Percentiles rank a stretch among this genome's conserved stretches.
Conservation (phyloP, 2,329 filamentous ascomycete genomes). For the Penicillium oxalicum region DNA sequence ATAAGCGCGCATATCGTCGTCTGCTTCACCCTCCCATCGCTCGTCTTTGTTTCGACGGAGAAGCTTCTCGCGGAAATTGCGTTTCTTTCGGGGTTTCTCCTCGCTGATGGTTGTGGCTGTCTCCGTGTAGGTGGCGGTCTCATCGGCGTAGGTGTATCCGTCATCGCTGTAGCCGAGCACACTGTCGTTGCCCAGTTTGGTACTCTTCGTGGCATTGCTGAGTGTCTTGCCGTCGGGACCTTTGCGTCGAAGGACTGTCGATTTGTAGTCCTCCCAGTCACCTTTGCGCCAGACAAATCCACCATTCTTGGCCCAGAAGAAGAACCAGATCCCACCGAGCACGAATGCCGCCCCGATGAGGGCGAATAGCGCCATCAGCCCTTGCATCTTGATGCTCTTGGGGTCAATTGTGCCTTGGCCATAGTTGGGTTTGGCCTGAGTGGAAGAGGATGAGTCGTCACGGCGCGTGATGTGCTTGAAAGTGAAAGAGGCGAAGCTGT, state of each 20-base stretch:
- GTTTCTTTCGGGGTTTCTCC: slow-evolving; percentile 24
- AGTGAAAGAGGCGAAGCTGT: slow-evolving; percentile 19
- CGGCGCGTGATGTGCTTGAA: slow-evolving; percentile 27
- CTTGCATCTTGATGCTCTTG: slow-evolving; percentile 46
- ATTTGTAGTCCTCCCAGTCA: slow-evolving; percentile 99
- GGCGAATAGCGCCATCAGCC: slow-evolving; percentile 79
- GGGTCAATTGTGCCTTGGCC: slow-evolving; percentile 39
- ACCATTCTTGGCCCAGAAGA: slow-evolving; percentile 96
- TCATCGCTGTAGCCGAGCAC: slow-evolving; percentile 67
- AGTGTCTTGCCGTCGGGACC: slow-evolving; percentile 85
- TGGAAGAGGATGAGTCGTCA: slow-evolving; percentile 17
- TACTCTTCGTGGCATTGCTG: slow-evolving; percentile 73
- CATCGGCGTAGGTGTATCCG: slow-evolving; percentile 45
- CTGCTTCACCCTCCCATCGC: slow-evolving; percentile 56
- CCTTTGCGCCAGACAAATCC: slow-evolving; percentile 78
- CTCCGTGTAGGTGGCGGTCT: slow-evolving; percentile 31
- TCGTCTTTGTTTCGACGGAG: slow-evolving; percentile 38
- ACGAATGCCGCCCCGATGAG: slow-evolving; percentile 74
- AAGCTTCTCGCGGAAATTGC: slow-evolving; percentile 37
- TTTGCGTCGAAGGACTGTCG: slow-evolving; percentile 80
- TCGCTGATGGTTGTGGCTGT: slow-evolving; percentile 40
- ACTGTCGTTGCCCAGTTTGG: slow-evolving; percentile 79
- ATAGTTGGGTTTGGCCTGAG: slow-evolving; percentile 13
- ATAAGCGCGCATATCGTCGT: slow-evolving; percentile 71
- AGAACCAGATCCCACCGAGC: slow-evolving; percentile 82